These are phyloP conservation scores for Pachyrhizus erosus DNA, from an alignment of 306 rosid genomes.

Conservation along the genomic window DNA sequence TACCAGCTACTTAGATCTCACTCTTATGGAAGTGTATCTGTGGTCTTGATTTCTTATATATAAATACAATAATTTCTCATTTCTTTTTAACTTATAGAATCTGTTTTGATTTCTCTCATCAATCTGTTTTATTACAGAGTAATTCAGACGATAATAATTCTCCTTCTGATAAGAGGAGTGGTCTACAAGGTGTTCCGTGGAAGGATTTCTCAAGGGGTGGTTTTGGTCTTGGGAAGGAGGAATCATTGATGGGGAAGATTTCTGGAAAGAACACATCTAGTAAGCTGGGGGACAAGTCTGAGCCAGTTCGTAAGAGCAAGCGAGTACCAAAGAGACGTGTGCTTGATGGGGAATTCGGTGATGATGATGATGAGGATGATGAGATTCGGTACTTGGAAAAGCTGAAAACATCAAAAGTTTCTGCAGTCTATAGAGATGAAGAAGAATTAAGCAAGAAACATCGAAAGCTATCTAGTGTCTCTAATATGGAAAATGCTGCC, in stretches of 20 bases:
- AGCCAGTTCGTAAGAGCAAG: conserved; percentile 84
- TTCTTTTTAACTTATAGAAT: conserved; percentile 35
- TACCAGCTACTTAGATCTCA: conserved; percentile 10
- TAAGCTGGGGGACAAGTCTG: conserved; percentile 68
- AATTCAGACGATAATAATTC: conserved; percentile 67
- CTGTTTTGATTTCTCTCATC: conserved; percentile 37
- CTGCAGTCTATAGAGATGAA: conserved; percentile 67
- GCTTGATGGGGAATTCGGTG: conserved; percentile 73
- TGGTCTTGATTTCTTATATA: conserved; percentile 42
- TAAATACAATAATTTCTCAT: conserved; percentile 30
- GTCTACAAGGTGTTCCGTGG: conserved; percentile 93
- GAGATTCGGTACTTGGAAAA: conserved; percentile 94
- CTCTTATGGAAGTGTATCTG: conserved; percentile 46
- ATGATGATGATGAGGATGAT: conserved; percentile 74
- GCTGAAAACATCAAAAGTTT: conserved; percentile 76
- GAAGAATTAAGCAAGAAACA: conserved; percentile 86
- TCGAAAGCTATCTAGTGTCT: conserved; percentile 77
- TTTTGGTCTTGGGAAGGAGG: conserved; percentile 72
- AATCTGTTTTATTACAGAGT: conserved; percentile 54
- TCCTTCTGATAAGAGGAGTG: conserved; percentile 63
- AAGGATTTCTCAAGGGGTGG: conserved; percentile 82
- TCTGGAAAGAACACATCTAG: conserved; percentile 58
- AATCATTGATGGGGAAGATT: conserved; percentile 60
- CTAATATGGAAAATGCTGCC: conserved; percentile 63
- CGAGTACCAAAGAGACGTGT: conserved; percentile 81